Evolutionary conservation across 164 flowering plant species (phyloP).

Genomic region (Vitis labrusca): DNA sequence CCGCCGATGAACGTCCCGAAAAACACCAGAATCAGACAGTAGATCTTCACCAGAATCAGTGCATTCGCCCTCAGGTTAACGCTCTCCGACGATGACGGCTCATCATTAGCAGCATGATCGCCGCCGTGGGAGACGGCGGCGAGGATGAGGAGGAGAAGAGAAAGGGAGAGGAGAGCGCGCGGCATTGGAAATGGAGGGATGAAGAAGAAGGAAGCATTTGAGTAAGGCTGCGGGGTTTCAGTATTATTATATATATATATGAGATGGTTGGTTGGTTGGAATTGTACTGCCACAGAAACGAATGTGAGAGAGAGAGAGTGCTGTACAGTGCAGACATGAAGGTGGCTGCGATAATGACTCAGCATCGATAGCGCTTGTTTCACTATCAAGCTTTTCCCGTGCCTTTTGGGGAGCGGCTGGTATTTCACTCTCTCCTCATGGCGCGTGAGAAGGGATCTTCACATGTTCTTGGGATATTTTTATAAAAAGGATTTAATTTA

Average conservation of each 20-base stretch:
- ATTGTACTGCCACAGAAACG: too few relatives aligned
- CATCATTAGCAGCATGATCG: slow-evolving; percentile 18
- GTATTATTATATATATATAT: neutral
- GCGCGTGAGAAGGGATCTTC: too few relatives aligned
- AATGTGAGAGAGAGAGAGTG: slow-evolving; percentile 2
- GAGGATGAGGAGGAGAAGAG: slow-evolving; percentile 23
- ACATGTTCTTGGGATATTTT: too few relatives aligned
- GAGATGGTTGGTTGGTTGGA: neutral
- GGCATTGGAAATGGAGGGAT: neutral
- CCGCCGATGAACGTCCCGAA: slow-evolving; percentile 59
- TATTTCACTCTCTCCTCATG: too few relatives aligned
- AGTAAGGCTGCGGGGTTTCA: neutral
- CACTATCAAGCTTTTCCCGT: too few relatives aligned
- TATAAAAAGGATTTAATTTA: too few relatives aligned
- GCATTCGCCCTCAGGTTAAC: slow-evolving; percentile 45
- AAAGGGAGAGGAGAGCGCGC: slow-evolving; percentile 8
- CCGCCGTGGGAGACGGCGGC: slow-evolving; percentile 30
- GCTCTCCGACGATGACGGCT: neutral
- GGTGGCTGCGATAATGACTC: too few relatives aligned
- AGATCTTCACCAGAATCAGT: slow-evolving; percentile 53
- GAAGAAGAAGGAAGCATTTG: neutral
- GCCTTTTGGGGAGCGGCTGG: too few relatives aligned
- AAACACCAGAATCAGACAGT: slow-evolving; percentile 59
- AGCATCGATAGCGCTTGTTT: too few relatives aligned
- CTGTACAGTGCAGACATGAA: neutral